Evolutionary conservation across 805 yeast species (phyloP), one percentile per base, ranked within the genome.

Genomic region (Candida michaelii): DNA sequence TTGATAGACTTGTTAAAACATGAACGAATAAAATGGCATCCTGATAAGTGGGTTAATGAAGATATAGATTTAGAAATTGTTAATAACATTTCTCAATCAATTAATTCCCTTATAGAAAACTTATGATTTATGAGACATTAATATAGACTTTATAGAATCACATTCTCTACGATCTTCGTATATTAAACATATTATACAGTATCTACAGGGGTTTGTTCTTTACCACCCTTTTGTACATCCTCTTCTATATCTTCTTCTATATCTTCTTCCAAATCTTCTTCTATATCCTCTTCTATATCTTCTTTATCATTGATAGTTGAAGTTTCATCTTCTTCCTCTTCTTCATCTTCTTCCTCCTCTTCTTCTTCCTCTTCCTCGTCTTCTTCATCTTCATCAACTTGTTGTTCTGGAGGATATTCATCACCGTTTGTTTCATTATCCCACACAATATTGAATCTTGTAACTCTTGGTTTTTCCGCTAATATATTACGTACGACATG

Each of bases 391-490:
- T 78, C 88, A 2, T 73, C 82, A 18, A 76, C 76, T 35, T 75
- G 82, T 53, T 83, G 88, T 50, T 84, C 89, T 2, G 93, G 93
- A 10, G 91, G 95, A 52, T 77, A 85, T 40, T 82, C 81, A 40
- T 85, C 89, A 4, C 71, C 71, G 45, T 69, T 77, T 41, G 81
- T 89, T 36, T 69, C 74, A 47, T 85, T 86, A 60, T 89, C 96
- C 99, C 99, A 93, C 3, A 89, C 95, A 43, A 93, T 93, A 62
- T 93, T 93, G 66, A 93, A 93, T 50, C 97, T 74, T 5, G 99
- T 93, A 30, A 93, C 99, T 52, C 98, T 76, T 32, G 99, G 99
- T 68, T 93, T 93, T 60, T 93, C 98, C 3, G 98, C 98, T 44
- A 93, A 71, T 27, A 93, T 86, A 63, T 91, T 93, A 58, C 99